Conservation (phyloP, 257 asterid species). For the Salvia splendens region DNA sequence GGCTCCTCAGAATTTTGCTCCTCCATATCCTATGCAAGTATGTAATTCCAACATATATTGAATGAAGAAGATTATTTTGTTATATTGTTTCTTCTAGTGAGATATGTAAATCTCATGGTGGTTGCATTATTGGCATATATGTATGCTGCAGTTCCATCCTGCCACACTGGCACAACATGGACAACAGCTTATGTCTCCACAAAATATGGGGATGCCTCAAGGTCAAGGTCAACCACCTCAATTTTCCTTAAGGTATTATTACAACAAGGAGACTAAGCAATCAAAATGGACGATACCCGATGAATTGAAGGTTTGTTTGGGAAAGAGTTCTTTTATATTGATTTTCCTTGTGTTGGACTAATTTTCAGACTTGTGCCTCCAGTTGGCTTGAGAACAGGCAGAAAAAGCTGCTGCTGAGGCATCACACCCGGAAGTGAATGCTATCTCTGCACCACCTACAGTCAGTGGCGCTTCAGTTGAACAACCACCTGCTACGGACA, state of each 20-base stretch:
- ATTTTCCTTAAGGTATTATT: conserved; percentile 93
- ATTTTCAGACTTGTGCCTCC: conserved; percentile 38
- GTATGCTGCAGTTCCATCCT: conserved; percentile 66
- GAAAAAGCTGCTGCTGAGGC: conserved; percentile 65
- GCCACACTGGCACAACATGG: conserved; percentile 57
- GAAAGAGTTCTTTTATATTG: conserved; percentile 13
- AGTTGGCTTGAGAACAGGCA: conserved; percentile 94
- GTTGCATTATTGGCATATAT: conserved; percentile 25
- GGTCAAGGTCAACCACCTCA: conserved; percentile 67
- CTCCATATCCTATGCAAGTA: conserved; percentile 80
- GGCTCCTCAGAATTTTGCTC: conserved; percentile 62
- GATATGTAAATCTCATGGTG: conserved; percentile 18
- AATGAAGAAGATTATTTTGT: neutral
- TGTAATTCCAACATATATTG: no score
- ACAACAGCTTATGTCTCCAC: conserved; percentile 56
- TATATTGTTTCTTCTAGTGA: neutral
- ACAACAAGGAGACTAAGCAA: conserved; percentile 95
- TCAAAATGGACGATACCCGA: conserved; percentile 96
- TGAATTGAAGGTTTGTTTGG: conserved; percentile 72
- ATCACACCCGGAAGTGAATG: conserved; percentile 44
- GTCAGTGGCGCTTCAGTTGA: conserved; percentile 48
- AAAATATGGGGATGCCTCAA: conserved; percentile 58
- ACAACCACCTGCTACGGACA: conserved; percentile 50
- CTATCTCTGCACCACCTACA: conserved; percentile 44
- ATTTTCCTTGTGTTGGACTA: conserved; percentile 33